A percentile compares a stretch with the other conserved stretches of the same genome.
phyloP scores from a whole-genome alignment of 2,329 filamentous ascomycete species.

The Penicillium sp. region DNA sequence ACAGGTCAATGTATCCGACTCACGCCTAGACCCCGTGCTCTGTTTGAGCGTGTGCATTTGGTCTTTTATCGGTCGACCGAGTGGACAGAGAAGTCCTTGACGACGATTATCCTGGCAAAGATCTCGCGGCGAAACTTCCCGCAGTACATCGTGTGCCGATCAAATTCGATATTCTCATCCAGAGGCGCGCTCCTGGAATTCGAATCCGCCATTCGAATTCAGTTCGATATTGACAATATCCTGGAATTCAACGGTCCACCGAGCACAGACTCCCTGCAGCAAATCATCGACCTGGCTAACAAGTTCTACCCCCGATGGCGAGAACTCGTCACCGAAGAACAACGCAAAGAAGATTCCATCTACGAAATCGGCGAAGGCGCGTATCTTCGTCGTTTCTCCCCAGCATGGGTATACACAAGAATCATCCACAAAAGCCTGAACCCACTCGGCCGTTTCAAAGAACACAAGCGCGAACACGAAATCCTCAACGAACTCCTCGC shows the following conservation, averaged over 20 bases:
- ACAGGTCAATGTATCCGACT: constrained; percentile 86
- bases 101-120: constrained; percentile 90
- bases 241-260: constrained; percentile 79
- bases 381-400: constrained; percentile 87
- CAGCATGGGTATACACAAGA: constrained; percentile 90
- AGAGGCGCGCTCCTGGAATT: constrained; percentile 81
- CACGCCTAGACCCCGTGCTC: constrained; percentile 71
- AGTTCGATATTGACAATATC: constrained; percentile 80
- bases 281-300: constrained; percentile 74
- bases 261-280: constrained; percentile 67
- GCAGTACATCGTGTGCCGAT: constrained; percentile 86
- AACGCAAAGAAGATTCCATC: constrained; percentile 74
- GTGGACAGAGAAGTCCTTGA: constrained; percentile 97
- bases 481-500: constrained; percentile 75
- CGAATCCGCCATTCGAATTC: constrained; percentile 81
- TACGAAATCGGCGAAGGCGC: constrained; percentile 85
- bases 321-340: constrained; percentile 72
- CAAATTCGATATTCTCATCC: constrained; percentile 84
- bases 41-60: constrained; percentile 93
- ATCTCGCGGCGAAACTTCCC: constrained; percentile 89
- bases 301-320: constrained; percentile 83
- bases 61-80: constrained; percentile 96
- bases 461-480: constrained; percentile 76
- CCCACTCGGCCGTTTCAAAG: constrained; percentile 80
- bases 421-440: constrained; percentile 87